Percentiles rank a stretch among this genome's conserved stretches.
phyloP scores from a whole-genome alignment of 495 filamentous ascomycete genomes.

The Hypoxylon crocopeplum region DNA sequence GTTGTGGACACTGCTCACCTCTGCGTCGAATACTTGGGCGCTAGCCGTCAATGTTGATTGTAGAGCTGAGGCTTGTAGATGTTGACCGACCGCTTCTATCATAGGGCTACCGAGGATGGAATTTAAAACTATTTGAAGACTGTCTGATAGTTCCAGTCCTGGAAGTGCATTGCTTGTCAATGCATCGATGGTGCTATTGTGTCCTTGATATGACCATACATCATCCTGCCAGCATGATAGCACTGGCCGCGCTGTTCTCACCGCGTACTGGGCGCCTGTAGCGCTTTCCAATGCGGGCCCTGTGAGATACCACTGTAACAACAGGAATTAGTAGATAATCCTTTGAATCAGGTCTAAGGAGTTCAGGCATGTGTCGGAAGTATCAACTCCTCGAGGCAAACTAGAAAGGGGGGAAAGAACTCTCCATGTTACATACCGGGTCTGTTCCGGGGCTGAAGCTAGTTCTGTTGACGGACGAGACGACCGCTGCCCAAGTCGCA shows the following conservation, averaged over 20 bases:
- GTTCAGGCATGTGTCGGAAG: too few species aligned
- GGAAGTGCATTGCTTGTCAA: constrained; percentile 25
- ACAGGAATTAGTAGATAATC: too few species aligned
- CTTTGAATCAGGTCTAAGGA: too few species aligned
- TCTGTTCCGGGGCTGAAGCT: constrained; percentile 42
- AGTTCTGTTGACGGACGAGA: constrained; percentile 41
- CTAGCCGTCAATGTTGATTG: constrained; percentile 37
- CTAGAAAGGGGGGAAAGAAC: too few species aligned
- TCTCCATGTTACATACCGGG: too few species aligned
- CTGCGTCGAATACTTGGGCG: constrained; percentile 39
- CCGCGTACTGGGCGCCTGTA: constrained; percentile 16
- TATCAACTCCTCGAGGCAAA: too few species aligned
- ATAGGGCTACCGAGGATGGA: constrained; percentile 33
- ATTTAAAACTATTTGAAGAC: constrained; percentile 21
- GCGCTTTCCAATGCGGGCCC: not conserved
- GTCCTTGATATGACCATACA: constrained; percentile 38
- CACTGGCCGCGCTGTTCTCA: constrained; percentile 32
- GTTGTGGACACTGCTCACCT: constrained; percentile 34
- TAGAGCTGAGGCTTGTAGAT: constrained; percentile 39
- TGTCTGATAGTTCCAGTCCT: constrained; percentile 23
- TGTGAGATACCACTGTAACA: constrained; percentile 48
- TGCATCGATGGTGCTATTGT: constrained; percentile 23
- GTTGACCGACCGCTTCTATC: constrained; percentile 32
- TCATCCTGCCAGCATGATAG: constrained; percentile 48
- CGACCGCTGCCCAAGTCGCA: constrained; percentile 37